Conservation (phyloP, 2,329 filamentous ascomycete genomes). For the Ophiosphaerella korrae region DNA sequence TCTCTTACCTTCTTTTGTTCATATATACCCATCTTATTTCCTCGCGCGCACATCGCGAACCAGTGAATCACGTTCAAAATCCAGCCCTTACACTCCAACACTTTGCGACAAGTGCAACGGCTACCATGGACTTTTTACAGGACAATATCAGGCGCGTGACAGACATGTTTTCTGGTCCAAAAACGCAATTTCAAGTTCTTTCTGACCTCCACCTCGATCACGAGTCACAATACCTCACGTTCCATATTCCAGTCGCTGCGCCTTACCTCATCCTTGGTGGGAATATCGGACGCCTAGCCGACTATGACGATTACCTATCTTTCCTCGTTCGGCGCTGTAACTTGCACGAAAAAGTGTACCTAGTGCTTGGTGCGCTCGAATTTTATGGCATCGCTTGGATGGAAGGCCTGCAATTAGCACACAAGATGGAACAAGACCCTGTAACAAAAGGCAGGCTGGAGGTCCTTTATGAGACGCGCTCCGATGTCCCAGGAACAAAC, state of each 20-base stretch:
- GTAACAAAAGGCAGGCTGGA: slow-evolving; percentile 45
- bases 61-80: background rate
- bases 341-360: slow-evolving; percentile 36
- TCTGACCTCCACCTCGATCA: slow-evolving; percentile 41
- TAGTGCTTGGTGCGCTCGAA: slow-evolving; percentile 36
- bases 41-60: background rate
- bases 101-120: background rate
- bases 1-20: background rate
- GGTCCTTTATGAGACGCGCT: slow-evolving; percentile 53
- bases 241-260: slow-evolving; percentile 36
- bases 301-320: slow-evolving; percentile 39
- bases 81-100: no score
- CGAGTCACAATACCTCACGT: slow-evolving; percentile 37
- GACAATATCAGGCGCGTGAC: slow-evolving; percentile 30
- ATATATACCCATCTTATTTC: background rate
- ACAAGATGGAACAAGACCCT: slow-evolving; percentile 34
- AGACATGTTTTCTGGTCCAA: slow-evolving; percentile 27
- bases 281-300: slow-evolving; percentile 37
- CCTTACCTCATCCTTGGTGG: slow-evolving; percentile 38
- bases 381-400: slow-evolving; percentile 32
- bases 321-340: slow-evolving; percentile 36
- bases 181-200: slow-evolving; percentile 37
- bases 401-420: slow-evolving; percentile 32
- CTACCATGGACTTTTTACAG: slow-evolving; percentile 3
- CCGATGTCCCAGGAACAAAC: slow-evolving; percentile 48